These are phyloP conservation scores for Globisporangium radiosum DNA, from an alignment of 352 stramenopile species.

Conservation along the genomic window DNA sequence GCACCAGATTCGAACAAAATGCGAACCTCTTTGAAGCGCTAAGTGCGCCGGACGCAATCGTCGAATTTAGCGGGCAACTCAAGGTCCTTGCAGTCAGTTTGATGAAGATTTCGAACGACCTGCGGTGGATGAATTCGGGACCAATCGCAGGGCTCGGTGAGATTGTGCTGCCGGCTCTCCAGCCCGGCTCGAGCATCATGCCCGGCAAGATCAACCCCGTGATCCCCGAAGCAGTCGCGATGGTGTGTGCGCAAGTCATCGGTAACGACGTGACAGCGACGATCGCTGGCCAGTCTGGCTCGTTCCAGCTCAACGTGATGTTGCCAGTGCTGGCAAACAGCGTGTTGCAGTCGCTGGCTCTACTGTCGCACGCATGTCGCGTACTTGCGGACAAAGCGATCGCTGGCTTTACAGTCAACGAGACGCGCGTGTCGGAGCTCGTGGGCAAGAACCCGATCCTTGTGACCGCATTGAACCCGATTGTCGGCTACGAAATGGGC, in stretches of 20 bases:
- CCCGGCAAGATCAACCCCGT: slow-evolving; percentile 96
- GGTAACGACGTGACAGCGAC: slow-evolving; percentile 50
- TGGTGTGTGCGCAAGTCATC: slow-evolving; percentile 55
- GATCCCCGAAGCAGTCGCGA: slow-evolving; percentile 42
- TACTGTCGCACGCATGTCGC: slow-evolving; percentile 31
- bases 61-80: slow-evolving; percentile 88
- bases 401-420: slow-evolving; percentile 36
- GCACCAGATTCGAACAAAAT: slow-evolving; percentile 35
- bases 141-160: slow-evolving; percentile 92
- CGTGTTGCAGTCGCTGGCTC: slow-evolving; percentile 35
- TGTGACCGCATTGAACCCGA: slow-evolving; percentile 49
- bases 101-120: slow-evolving; percentile 95
- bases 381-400: slow-evolving; percentile 40
- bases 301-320: slow-evolving; percentile 60
- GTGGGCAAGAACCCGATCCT: slow-evolving; percentile 54
- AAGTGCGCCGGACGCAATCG: slow-evolving; percentile 89
- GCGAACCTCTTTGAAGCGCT: slow-evolving; percentile 83
- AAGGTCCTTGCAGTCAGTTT: slow-evolving; percentile 88
- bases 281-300: slow-evolving; percentile 38
- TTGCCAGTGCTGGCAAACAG: slow-evolving; percentile 47
- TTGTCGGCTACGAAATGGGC: slow-evolving; percentile 49
- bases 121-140: slow-evolving; percentile 89
- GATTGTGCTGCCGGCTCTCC: slow-evolving; percentile 85
- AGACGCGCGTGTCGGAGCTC: slow-evolving; percentile 32
- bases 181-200: slow-evolving; percentile 95